Evolutionary conservation across 1,139 yeast genomes (phyloP), one percentile per base, ranked within the genome.

Genomic region (Sugiyamaella japonica): DNA sequence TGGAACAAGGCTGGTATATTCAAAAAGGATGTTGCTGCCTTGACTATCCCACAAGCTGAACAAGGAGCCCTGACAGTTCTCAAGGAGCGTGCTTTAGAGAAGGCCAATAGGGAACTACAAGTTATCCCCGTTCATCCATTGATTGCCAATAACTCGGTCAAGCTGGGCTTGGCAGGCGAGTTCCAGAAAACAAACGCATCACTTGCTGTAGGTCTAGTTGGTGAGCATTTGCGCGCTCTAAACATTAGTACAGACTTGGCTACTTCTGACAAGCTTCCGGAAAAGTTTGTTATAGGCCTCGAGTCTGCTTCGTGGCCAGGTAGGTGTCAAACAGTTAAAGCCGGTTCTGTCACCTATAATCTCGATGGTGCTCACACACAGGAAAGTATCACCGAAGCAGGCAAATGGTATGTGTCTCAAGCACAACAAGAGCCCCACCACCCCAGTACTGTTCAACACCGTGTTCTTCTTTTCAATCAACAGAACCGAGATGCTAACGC

Each of bases 1-100:
- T 89, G 97, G 95, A 93, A 95, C 72, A 95, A 95, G 72, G 86
- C 93, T 15, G 99, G 99, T 0, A 95, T 95, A 52, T 89, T 86
- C 74, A 95, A 93, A 67, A 62, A 70, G 3, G 81, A 78, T 2
- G 75, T 82, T 1, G 83, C 85, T 1, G 96, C 96, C 0, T 79
- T 84, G 56, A 75, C 85, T 0, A 89, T 87, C 0, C 78, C 77
- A 44, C 89, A 84, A 66, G 77, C 81, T 7, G 79, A 77, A 44
- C 75, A 74, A 13, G 83, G 84, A 4, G 76, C 75, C 2, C 53
- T 73, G 57, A 53, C 60, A 17, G 76, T 74, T 4, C 70, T 87
- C 54, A 64, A 73, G 40, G 81, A 84, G 2, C 77, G 97, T 58
- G 96, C 97, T 0, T 57, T 56, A 0, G 97, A 90, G 61, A 76